phyloP scores from a whole-genome alignment of 2,329 filamentous ascomycete genomes.

The Ambrosiella beaveri region DNA sequence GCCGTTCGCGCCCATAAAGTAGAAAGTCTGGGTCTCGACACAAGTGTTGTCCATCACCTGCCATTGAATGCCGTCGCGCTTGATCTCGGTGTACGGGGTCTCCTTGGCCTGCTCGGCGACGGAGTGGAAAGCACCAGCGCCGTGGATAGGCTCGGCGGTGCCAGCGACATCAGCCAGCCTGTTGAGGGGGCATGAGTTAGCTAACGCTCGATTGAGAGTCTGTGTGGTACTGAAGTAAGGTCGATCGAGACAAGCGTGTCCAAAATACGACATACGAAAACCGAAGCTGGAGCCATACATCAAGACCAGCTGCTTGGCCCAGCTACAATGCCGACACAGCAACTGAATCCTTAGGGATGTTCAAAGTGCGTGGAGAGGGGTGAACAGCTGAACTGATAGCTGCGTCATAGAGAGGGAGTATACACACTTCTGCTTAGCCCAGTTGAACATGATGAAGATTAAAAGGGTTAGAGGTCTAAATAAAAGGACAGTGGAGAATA shows the following conservation, averaged over 20 bases:
- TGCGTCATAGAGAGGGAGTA: constrained; percentile 3
- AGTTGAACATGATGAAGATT: constrained; percentile 60
- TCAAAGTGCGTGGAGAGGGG: constrained; percentile 10
- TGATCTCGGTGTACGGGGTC: constrained; percentile 64
- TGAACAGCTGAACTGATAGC: background rate
- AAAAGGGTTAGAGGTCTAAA: constrained; percentile 4
- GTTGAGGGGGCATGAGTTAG: constrained; percentile 12
- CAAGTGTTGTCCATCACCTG: constrained; percentile 61
- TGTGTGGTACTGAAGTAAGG: background rate
- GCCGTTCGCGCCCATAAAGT: constrained; percentile 66
- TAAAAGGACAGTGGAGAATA: constrained; percentile 3
- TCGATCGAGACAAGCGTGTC: background rate
- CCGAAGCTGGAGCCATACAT: background rate
- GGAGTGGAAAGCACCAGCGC: constrained; percentile 68
- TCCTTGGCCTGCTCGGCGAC: constrained; percentile 66
- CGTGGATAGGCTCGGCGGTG: constrained; percentile 92
- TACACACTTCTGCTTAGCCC: constrained; percentile 77
- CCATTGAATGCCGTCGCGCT: constrained; percentile 70
- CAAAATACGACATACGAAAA: background rate
- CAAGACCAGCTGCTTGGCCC: background rate
- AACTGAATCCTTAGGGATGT: constrained; percentile 15
- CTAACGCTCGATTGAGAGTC: background rate
- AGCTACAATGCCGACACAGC: constrained; percentile 6
- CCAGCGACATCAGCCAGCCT: constrained; percentile 69
- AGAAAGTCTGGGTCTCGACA: constrained; percentile 93